phyloP scores from a whole-genome alignment of 768 basidiomycete genomes.

The Rhodotorula graminis region DNA sequence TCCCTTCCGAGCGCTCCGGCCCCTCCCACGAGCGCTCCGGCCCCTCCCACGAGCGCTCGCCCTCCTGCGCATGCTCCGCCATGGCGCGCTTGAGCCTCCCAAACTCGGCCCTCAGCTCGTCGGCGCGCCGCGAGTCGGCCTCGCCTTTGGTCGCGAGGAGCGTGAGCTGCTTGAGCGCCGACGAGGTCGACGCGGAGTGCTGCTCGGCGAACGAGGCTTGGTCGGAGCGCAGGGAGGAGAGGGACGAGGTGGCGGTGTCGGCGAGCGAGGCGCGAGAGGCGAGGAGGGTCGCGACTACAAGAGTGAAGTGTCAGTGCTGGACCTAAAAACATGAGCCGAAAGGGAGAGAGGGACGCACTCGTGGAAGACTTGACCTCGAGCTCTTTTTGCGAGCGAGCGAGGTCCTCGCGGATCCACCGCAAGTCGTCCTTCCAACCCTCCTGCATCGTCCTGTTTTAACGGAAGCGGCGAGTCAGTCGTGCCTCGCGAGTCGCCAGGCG shows the following conservation, averaged over 20 bases:
- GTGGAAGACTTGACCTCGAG: slow-evolving; percentile 55
- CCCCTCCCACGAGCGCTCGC: not conserved
- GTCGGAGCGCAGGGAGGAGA: not conserved
- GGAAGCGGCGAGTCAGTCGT: not conserved
- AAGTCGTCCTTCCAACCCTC: slow-evolving; percentile 71
- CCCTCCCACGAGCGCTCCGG: too few species aligned
- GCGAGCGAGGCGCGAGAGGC: not conserved
- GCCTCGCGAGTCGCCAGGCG: accelerated
- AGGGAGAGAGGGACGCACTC: not conserved
- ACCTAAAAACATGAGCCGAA: too few species aligned
- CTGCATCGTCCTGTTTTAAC: slow-evolving; percentile 51
- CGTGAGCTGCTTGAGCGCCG: slow-evolving; percentile 1
- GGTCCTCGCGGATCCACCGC: slow-evolving; percentile 66
- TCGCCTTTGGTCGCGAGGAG: not conserved
- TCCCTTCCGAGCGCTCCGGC: too few species aligned
- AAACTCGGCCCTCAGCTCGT: slow-evolving; percentile 7
- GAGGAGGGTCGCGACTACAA: slow-evolving; percentile 18
- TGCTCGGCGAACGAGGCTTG: not conserved
- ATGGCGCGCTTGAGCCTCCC: slow-evolving; percentile 11
- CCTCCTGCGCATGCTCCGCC: not conserved
- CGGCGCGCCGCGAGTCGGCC: not conserved
- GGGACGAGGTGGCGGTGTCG: not conserved
- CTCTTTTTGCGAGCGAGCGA: slow-evolving; percentile 67
- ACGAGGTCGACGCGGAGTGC: not conserved
- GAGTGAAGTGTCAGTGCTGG: too few species aligned